Evolutionary conservation across 2,329 filamentous ascomycete species (phyloP), one percentile per base, ranked within the genome.

Genomic region (Aspergillus calidoustus): DNA sequence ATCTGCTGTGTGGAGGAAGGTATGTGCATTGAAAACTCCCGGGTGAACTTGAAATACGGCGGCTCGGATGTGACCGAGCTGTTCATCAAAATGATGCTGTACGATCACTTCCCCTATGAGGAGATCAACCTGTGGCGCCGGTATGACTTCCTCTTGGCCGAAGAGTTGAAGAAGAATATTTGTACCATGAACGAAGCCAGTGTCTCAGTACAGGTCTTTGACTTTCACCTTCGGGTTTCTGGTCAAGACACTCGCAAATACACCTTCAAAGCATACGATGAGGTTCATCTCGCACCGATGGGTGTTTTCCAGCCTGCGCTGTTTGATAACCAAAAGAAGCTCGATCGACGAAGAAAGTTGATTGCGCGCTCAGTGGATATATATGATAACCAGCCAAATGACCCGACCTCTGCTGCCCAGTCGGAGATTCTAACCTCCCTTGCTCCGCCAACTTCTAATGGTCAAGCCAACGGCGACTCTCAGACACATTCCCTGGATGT

Each of bases 81-180:
- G 0, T 97, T 99, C 71, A 85, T 97, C 75, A 97, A 95, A 79
- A 98, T 98, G 94, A 93, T 98, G 90, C 86, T 99, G 2, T 93
- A 91, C 77, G 93, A 97, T 75, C 91, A 95, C 71, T 97, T 99
- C 70, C 94, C 96, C 5, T 99, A 99, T 75, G 86, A 90, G 52
- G 93, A 97, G 22, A 96, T 99, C 79, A 97, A 99, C 73, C 83
- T 99, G 30, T 89, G 88, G 75, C 86, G 93, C 57, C 87, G 95
- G 52, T 96, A 97, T 72, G 95, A 99, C 75, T 97, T 94, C 68
- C 79, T 98, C 43, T 84, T 99, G 25, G 94, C 94, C 1, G 95
- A 99, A 77, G 95, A 99, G 80, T 82, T 99, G 62, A 99, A 99
- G 82, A 91, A 90, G 69, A 96, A 93, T 74, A 90, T 92, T 73